Percentiles rank a stretch among this genome's conserved stretches.
phyloP scores from a whole-genome alignment of 495 filamentous ascomycete genomes.

The Rhizodiscina lignyota region DNA sequence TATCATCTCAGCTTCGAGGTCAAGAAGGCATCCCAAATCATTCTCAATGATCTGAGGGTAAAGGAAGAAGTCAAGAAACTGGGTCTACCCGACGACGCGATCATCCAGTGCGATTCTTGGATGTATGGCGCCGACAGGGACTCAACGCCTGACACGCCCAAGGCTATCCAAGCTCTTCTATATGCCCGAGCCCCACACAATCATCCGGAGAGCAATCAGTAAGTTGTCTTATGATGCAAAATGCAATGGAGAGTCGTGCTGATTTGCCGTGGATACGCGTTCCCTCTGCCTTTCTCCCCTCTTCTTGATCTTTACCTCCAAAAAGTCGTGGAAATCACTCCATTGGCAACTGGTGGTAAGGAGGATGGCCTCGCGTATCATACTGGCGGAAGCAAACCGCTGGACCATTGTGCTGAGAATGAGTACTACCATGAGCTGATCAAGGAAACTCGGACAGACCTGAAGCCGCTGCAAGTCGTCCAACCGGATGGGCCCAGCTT shows the following conservation, averaged over 20 bases:
- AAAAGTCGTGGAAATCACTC: conserved; percentile 5
- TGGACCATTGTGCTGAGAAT: conserved; percentile 3
- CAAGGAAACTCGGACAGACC: conserved; percentile 4
- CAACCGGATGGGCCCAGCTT: conserved; percentile 20
- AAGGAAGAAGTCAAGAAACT: conserved; percentile 6
- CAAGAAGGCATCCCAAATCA: conserved; percentile 2
- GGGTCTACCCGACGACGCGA: conserved; percentile 2
- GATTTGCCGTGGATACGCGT: conserved; percentile 9
- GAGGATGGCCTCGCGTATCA: too few species aligned
- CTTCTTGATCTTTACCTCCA: conserved; percentile 4
- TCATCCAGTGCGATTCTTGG: conserved; percentile 6
- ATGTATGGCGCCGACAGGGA: conserved; percentile 9
- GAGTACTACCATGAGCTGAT: conserved; percentile 10
- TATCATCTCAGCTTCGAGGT: conserved; percentile 2
- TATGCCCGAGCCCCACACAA: conserved; percentile 5
- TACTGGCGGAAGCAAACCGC: conserved; percentile 1
- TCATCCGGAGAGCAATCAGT: conserved; percentile 6
- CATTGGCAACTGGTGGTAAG: conserved; percentile 3
- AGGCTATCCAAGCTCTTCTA: conserved; percentile 5
- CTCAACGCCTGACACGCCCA: conserved; percentile 5
- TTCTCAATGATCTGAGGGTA: conserved; percentile 5
- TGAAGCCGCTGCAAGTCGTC: conserved; percentile 14
- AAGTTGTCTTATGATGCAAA: not conserved
- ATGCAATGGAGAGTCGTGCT: not conserved
- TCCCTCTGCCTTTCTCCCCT: conserved; percentile 6